Evolutionary conservation across 139 green algal species (phyloP).

Genomic region (Micractinium sp.): DNA sequence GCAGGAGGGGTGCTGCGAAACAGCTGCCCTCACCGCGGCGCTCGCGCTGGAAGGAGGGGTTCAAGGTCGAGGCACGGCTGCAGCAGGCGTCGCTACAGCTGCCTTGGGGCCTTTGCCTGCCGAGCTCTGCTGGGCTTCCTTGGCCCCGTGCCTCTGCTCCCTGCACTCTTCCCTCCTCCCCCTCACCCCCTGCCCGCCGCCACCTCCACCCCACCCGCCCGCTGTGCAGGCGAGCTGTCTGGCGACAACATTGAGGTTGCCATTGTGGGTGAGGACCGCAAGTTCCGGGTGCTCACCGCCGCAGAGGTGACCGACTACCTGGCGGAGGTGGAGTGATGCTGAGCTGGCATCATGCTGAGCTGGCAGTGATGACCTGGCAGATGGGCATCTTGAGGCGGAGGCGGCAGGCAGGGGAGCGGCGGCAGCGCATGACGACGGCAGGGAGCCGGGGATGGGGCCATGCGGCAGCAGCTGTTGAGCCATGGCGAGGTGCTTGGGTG

Average conservation of each 20-base stretch:
- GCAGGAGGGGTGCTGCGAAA: too few relatives aligned
- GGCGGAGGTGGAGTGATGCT: slow-evolving; percentile 92
- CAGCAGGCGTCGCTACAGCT: background rate
- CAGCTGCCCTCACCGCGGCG: too few relatives aligned
- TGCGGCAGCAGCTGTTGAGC: background rate
- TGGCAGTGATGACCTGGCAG: background rate
- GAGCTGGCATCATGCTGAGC: background rate
- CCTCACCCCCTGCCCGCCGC: background rate
- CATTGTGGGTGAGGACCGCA: slow-evolving; percentile 90
- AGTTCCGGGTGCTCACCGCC: slow-evolving; percentile 92
- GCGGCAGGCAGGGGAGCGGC: background rate
- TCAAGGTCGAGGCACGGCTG: too few relatives aligned
- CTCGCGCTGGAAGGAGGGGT: background rate
- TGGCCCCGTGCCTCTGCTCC: background rate
- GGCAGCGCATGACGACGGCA: background rate
- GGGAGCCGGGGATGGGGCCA: too few relatives aligned
- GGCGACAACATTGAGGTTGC: slow-evolving; percentile 90
- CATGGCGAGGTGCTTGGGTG: too few relatives aligned
- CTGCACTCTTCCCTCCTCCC: background rate
- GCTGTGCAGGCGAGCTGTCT: slow-evolving; percentile 60
- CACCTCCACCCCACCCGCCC: too few relatives aligned
- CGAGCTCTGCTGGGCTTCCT: background rate
- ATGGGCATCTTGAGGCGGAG: background rate
- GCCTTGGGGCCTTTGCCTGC: background rate
- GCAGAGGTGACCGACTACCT: slow-evolving; percentile 98